Evolutionary conservation across 228 moss, liverwort and hornwort species (phyloP).

Genomic region (Sphagnum fallax): DNA sequence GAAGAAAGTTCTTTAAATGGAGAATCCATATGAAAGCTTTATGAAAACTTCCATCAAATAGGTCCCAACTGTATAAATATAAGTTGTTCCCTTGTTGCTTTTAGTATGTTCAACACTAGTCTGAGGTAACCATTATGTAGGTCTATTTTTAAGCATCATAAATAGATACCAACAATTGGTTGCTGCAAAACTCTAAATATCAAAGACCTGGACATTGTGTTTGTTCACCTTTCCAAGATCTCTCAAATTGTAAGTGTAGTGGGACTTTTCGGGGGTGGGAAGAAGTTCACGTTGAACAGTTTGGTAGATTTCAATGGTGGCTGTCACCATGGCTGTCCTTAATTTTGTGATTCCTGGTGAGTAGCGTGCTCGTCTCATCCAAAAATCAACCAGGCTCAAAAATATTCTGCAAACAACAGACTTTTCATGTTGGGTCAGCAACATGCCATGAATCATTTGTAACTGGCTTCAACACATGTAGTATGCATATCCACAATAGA

Average conservation of each 20-base stretch:
- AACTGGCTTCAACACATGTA: background rate
- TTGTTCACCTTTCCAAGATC: slow-evolving; percentile 66
- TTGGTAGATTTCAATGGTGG: slow-evolving; percentile 86
- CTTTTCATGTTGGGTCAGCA: background rate
- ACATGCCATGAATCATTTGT: background rate
- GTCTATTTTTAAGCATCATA: too few species aligned
- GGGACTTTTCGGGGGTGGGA: slow-evolving; percentile 89
- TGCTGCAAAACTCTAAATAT: too few species aligned
- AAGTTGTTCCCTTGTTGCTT: too few species aligned
- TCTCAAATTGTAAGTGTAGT: slow-evolving; percentile 79
- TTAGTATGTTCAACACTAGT: too few species aligned
- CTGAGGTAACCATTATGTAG: too few species aligned
- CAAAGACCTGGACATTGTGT: too few species aligned
- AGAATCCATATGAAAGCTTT: too few species aligned
- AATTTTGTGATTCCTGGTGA: slow-evolving; percentile 54
- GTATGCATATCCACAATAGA: too few species aligned
- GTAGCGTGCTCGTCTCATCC: slow-evolving; percentile 85
- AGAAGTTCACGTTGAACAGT: slow-evolving; percentile 63
- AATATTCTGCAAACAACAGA: slow-evolving; percentile 50
- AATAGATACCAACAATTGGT: too few species aligned
- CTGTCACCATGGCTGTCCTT: slow-evolving; percentile 49
- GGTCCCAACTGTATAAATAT: too few species aligned
- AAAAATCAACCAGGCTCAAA: slow-evolving; percentile 70
- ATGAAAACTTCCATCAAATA: too few species aligned
- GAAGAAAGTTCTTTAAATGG: too few species aligned